Evolutionary conservation across 2,329 filamentous ascomycete species (phyloP).

Genomic region (Talaromyces pinophilus): DNA sequence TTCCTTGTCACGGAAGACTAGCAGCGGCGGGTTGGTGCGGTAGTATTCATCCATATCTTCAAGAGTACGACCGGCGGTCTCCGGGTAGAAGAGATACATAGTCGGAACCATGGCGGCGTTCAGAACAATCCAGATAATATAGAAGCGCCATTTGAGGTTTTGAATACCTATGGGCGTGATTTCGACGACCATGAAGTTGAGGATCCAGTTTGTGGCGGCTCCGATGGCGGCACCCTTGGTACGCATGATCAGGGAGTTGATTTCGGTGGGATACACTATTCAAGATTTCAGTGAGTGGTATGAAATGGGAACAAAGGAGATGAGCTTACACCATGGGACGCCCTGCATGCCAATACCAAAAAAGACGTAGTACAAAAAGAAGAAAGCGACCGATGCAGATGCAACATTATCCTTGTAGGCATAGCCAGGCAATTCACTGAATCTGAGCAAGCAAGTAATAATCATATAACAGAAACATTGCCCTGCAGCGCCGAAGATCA

Average conservation of each 20-base stretch:
- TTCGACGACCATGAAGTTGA: too few species aligned
- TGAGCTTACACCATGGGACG: constrained; percentile 37
- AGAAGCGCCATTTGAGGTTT: too few species aligned
- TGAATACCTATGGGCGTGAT: too few species aligned
- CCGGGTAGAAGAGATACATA: constrained; percentile 31
- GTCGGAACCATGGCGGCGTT: constrained; percentile 27
- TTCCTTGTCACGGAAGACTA: constrained; percentile 52
- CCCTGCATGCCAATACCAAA: constrained; percentile 50
- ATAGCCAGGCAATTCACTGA: constrained; percentile 29
- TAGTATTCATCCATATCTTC: constrained; percentile 40
- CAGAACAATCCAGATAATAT: constrained; percentile 18
- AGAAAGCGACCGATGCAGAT: constrained; percentile 49
- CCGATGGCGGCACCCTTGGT: too few species aligned
- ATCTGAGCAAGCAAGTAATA: constrained; percentile 53
- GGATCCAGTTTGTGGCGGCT: too few species aligned
- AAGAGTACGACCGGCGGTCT: constrained; percentile 24
- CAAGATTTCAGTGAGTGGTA: too few species aligned
- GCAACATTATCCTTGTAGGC: constrained; percentile 23
- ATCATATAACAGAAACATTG: constrained; percentile 54
- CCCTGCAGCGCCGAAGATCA: constrained; percentile 54
- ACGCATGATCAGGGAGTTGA: too few species aligned
- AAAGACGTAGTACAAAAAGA: constrained; percentile 56
- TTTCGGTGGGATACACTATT: too few species aligned
- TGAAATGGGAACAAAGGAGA: too few species aligned
- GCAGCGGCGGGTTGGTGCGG: constrained; percentile 38